A percentile compares a stretch with the other conserved stretches of the same genome.
phyloP scores from a whole-genome alignment of 2,329 filamentous ascomycete species.

The Sclerotinia nivalis region DNA sequence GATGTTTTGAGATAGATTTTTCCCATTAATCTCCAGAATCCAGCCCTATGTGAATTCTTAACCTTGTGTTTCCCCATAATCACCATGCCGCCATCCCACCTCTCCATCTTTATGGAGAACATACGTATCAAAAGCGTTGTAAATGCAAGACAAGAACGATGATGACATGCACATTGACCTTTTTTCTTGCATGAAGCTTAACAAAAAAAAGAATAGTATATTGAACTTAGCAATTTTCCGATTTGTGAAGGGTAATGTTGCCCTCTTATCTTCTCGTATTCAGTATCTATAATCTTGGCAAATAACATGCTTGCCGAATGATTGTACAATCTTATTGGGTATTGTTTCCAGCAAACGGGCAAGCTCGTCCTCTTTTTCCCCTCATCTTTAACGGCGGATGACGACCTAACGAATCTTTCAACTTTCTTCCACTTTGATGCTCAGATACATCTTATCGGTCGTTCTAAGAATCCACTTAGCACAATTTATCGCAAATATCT shows the following conservation, averaged over 20 bases:
- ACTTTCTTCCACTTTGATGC: neutral
- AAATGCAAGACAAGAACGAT: neutral
- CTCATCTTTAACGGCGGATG: neutral
- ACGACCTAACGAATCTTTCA: neutral
- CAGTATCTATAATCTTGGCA: neutral
- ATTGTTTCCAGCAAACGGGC: neutral
- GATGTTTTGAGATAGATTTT: neutral
- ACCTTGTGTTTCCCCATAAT: neutral
- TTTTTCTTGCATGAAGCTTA: neutral
- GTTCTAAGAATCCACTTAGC: neutral
- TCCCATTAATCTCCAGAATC: neutral
- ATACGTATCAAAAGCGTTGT: neutral
- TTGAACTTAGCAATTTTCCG: neutral
- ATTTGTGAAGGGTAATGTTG: neutral
- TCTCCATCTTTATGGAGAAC: neutral
- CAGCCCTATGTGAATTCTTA: constrained; percentile 1
- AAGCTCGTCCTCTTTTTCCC: neutral
- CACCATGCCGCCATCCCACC: neutral
- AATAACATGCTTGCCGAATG: neutral
- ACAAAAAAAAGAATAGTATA: neutral
- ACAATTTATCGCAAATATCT: neutral
- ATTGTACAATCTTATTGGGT: neutral
- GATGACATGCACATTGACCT: neutral
- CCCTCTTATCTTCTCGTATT: neutral
- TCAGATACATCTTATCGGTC: neutral